phyloP scores from a whole-genome alignment of 352 stramenopile genomes.

The Phytophthora pisi region DNA sequence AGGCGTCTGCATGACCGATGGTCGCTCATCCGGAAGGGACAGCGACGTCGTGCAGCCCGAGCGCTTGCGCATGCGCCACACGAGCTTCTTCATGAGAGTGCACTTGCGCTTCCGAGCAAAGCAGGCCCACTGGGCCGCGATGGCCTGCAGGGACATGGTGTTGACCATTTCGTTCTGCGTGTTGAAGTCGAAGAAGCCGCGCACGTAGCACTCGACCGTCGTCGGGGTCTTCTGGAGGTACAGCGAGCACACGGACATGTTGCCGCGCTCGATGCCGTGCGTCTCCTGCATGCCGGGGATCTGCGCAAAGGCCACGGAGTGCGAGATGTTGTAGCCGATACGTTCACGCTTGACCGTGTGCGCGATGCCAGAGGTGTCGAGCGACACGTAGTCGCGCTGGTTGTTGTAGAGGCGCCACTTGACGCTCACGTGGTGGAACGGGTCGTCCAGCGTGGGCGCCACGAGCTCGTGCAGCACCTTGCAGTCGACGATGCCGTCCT shows the following conservation, averaged over 20 bases:
- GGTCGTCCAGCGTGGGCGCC: slow-evolving; percentile 42
- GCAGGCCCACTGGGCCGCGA: slow-evolving; percentile 40
- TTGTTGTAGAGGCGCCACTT: slow-evolving; percentile 59
- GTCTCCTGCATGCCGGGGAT: slow-evolving; percentile 38
- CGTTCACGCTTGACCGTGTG: slow-evolving; percentile 39
- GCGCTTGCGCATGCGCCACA: slow-evolving; percentile 48
- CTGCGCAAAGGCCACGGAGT: slow-evolving; percentile 62
- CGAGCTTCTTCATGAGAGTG: slow-evolving; percentile 58
- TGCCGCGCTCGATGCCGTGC: slow-evolving; percentile 49
- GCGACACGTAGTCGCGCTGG: slow-evolving; percentile 56
- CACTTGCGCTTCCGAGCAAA: slow-evolving; percentile 43
- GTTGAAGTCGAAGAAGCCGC: slow-evolving; percentile 56
- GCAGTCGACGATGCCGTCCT: slow-evolving; percentile 59
- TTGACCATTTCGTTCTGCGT: slow-evolving; percentile 50
- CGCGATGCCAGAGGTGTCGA: slow-evolving; percentile 51
- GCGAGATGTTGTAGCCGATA: slow-evolving; percentile 57
- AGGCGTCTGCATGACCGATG: slow-evolving; percentile 17
- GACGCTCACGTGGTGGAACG: slow-evolving; percentile 56
- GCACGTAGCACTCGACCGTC: slow-evolving; percentile 58
- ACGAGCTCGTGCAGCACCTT: slow-evolving; percentile 56
- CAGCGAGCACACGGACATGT: slow-evolving; percentile 58
- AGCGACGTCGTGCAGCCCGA: slow-evolving; percentile 22
- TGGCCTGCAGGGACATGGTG: slow-evolving; percentile 42
- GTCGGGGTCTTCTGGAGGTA: slow-evolving; percentile 49
- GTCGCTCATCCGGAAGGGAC: slow-evolving; percentile 9